phyloP scores from a whole-genome alignment of 1,284 basidiomycete species.

The Cryptococcus amylolentus region DNA sequence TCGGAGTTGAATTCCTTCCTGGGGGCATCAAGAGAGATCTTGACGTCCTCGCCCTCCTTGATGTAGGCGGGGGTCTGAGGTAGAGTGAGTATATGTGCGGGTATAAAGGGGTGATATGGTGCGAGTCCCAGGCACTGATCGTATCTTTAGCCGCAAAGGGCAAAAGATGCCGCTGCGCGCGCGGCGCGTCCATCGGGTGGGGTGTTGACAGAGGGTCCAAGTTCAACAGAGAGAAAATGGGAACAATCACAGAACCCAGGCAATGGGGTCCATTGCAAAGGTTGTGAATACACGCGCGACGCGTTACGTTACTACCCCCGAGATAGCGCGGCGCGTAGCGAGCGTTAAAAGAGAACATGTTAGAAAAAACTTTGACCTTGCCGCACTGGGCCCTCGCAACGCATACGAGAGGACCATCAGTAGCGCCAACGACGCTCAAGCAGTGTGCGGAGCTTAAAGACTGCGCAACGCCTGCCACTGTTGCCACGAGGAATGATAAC shows the following conservation, averaged over 20 bases:
- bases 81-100: neutral
- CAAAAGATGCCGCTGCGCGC: neutral
- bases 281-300: too few relatives aligned
- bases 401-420: neutral
- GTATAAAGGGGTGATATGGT: neutral
- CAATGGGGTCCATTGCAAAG: too few relatives aligned
- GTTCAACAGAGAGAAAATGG: too few relatives aligned
- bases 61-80: conserved; percentile 42
- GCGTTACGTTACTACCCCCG: too few relatives aligned
- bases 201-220: too few relatives aligned
- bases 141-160: neutral
- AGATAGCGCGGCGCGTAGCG: too few relatives aligned
- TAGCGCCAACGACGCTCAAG: neutral
- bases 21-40: conserved; percentile 51
- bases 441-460: neutral
- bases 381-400: too few relatives aligned
- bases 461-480: neutral
- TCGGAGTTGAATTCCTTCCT: conserved; percentile 65
- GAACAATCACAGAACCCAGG: too few relatives aligned
- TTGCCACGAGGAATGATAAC: neutral
- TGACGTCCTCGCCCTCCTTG: conserved; percentile 58
- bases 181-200: too few relatives aligned
- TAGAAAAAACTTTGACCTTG: too few relatives aligned
- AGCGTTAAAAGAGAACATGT: too few relatives aligned
- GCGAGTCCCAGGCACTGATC: conserved; percentile 5